Conservation (phyloP, 306 rosid species). For the Purshia tridentata region DNA sequence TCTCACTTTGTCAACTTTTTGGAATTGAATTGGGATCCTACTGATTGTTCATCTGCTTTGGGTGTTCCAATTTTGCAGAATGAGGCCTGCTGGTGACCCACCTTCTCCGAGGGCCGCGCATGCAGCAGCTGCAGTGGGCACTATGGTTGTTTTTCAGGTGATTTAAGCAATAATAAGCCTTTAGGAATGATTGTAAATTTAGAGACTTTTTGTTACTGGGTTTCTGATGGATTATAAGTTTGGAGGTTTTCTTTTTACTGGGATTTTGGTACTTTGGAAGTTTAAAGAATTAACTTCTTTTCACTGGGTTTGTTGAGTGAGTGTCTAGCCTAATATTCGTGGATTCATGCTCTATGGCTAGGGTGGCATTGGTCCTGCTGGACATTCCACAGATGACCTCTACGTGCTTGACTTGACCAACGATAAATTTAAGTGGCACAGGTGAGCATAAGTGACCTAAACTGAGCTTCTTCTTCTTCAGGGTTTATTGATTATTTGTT, state of each 20-base stretch:
- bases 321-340: conserved; percentile 16
- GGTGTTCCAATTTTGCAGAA: conserved; percentile 44
- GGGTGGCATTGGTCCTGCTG: conserved; percentile 99
- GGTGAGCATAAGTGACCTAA: conserved; percentile 49
- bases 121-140: conserved; percentile 91
- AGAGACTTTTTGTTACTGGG: conserved; percentile 1
- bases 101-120: conserved; percentile 99
- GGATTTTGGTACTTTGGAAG: conserved; percentile 10
- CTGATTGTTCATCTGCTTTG: conserved; percentile 32
- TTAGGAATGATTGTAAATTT: conserved; percentile 8
- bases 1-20: background rate
- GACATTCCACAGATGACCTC: conserved; percentile 95
- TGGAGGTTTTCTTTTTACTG: conserved; percentile 4
- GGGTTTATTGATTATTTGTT: conserved; percentile 22
- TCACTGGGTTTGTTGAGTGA: conserved; percentile 3
- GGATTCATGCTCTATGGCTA: conserved; percentile 44
- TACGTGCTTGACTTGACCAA: conserved; percentile 87
- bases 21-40: conserved; percentile 29
- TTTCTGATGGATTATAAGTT: conserved; percentile 18
- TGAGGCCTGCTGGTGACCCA: conserved; percentile 94
- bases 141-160: conserved; percentile 99
- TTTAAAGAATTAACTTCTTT: background rate
- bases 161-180: conserved; percentile 14
- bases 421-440: conserved; percentile 96
- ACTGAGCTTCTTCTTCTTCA: conserved; percentile 15